Percentiles rank a stretch among this genome's conserved stretches.
phyloP scores from a whole-genome alignment of 208 protist species.

The Balamuthia mandrillaris region DNA sequence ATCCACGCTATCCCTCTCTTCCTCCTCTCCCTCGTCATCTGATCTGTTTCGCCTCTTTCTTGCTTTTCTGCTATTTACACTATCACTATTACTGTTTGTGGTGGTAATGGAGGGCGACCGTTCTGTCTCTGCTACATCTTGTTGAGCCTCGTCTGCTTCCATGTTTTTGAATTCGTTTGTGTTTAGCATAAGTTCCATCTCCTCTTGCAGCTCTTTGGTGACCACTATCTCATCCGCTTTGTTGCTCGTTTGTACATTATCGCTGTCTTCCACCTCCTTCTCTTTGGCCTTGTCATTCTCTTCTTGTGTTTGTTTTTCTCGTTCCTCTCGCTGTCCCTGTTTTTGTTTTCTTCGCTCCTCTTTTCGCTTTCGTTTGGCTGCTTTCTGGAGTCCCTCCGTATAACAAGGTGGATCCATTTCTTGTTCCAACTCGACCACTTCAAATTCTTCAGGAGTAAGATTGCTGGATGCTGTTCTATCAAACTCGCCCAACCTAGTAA shows the following conservation, averaged over 20 bases:
- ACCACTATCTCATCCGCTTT: background rate
- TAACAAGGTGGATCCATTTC: slow-evolving; percentile 71
- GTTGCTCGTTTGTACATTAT: background rate
- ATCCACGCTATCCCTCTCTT: background rate
- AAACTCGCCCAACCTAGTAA: slow-evolving; percentile 68
- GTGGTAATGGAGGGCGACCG: no score
- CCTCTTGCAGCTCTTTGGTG: no score
- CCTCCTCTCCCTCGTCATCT: background rate
- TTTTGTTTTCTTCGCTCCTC: background rate
- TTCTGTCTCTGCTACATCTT: no score
- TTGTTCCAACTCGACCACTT: slow-evolving; percentile 63
- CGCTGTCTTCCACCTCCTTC: background rate
- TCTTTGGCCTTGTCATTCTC: background rate
- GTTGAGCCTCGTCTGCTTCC: no score
- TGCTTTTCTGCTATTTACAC: no score
- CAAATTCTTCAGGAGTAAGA: slow-evolving; percentile 65
- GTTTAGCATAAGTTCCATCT: no score
- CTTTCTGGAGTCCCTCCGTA: background rate
- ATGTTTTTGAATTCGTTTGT: no score
- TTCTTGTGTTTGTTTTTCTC: background rate
- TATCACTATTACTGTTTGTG: no score
- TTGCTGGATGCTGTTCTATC: slow-evolving; percentile 54
- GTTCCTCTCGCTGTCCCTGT: background rate
- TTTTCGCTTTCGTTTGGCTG: background rate
- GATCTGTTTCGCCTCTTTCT: background rate